Conservation (phyloP, 108 stramenopile genomes). For the Aurantiochytrium sp. region DNA sequence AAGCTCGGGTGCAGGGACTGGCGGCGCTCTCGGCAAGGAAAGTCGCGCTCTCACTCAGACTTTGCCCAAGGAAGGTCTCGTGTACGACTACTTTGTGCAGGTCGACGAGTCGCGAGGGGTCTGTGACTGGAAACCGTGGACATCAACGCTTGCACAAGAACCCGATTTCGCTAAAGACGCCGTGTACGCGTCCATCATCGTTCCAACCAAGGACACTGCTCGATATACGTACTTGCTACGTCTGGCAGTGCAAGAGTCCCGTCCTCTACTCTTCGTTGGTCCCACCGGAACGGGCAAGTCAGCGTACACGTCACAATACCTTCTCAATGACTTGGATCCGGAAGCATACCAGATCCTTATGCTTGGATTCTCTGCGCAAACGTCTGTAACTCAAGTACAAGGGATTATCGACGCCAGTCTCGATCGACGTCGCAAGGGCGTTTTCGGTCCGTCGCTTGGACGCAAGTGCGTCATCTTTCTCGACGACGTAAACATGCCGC, state of each 20-base stretch:
- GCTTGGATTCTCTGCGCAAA: constrained; percentile 58
- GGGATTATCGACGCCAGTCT: constrained; percentile 41
- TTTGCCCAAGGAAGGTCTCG: constrained; percentile 29
- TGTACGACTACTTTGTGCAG: constrained; percentile 38
- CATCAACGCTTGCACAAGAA: background rate
- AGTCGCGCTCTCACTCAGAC: too few relatives aligned
- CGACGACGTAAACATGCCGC: constrained; percentile 67
- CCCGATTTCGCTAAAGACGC: background rate
- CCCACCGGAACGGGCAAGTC: constrained; percentile 61
- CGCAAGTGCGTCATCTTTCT: constrained; percentile 59
- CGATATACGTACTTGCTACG: constrained; percentile 57
- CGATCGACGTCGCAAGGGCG: constrained; percentile 50
- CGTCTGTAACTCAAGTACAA: constrained; percentile 37
- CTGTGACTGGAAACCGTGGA: background rate
- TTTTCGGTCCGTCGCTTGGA: constrained; percentile 50
- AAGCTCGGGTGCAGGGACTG: background rate
- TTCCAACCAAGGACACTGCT: constrained; percentile 50
- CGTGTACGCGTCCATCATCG: background rate
- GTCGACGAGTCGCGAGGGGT: background rate
- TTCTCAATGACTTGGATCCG: constrained; percentile 33
- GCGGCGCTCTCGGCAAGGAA: too few relatives aligned
- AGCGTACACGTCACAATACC: constrained; percentile 44
- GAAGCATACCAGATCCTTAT: constrained; percentile 26
- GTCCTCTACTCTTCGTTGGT: constrained; percentile 58
- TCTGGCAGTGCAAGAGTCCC: constrained; percentile 34